phyloP scores from a whole-genome alignment of 805 yeast genomes.

The Wickerhamomyces kurtzmanii region DNA sequence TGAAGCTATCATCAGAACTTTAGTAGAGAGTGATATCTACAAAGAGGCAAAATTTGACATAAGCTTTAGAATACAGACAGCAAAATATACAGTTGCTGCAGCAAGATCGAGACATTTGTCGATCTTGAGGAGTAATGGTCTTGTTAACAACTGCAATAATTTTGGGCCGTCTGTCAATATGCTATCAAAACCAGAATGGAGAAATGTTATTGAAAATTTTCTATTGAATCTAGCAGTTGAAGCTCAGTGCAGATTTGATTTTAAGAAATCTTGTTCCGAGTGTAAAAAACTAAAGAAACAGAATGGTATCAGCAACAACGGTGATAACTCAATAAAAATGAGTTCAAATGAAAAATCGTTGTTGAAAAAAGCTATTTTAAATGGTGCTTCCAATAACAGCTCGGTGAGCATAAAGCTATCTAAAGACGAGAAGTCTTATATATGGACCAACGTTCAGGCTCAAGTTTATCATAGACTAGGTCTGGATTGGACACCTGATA shows the following conservation, averaged over 20 bases:
- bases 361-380: constrained; percentile 23
- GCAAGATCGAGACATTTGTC: constrained; percentile 41
- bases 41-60: constrained; percentile 48
- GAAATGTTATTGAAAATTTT: constrained; percentile 66
- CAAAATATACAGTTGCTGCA: constrained; percentile 48
- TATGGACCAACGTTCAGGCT: constrained; percentile 60
- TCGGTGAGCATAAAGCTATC: constrained; percentile 21
- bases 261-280: constrained; percentile 39
- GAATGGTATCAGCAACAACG: constrained; percentile 2
- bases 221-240: constrained; percentile 56
- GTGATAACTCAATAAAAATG: constrained; percentile 1
- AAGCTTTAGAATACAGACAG: constrained; percentile 47
- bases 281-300: constrained; percentile 31
- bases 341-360: constrained; percentile 8
- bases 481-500: constrained; percentile 48
- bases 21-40: constrained; percentile 56
- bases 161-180: too few species aligned
- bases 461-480: constrained; percentile 49
- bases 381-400: constrained; percentile 10
- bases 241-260: constrained; percentile 61
- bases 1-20: constrained; percentile 31
- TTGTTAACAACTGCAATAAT: constrained; percentile 7
- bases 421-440: constrained; percentile 43
- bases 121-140: constrained; percentile 16
- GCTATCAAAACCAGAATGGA: constrained; percentile 54